phyloP scores from a whole-genome alignment of 2,329 filamentous ascomycete genomes.

The Trichoderma cornu-damae region DNA sequence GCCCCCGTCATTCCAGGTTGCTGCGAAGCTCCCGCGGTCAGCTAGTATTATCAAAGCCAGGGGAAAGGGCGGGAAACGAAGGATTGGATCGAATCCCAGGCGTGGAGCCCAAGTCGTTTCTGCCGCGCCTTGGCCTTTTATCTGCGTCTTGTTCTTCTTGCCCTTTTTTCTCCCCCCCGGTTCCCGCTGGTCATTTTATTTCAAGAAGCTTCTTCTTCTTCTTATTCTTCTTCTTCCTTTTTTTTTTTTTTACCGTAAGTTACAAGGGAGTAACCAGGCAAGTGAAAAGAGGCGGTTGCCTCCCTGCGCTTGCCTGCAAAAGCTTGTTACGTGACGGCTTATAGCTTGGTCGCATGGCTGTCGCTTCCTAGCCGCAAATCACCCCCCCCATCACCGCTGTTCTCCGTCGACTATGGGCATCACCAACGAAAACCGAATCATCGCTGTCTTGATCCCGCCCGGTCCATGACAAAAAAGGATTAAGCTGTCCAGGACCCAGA shows the following conservation, averaged over 20 bases:
- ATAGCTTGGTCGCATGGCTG: conserved; percentile 18
- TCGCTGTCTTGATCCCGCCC: conserved; percentile 18
- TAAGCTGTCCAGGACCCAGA: not conserved
- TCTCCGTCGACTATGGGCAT: conserved; percentile 25
- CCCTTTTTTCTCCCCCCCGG: conserved; percentile 8
- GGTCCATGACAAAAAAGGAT: conserved; percentile 19
- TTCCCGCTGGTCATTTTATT: conserved; percentile 10
- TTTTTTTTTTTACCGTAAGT: conserved; percentile 5
- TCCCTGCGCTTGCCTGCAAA: conserved; percentile 15
- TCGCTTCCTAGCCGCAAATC: conserved; percentile 8
- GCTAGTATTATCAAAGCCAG: conserved; percentile 10
- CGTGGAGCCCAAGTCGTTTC: not conserved
- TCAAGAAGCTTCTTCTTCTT: conserved; percentile 9
- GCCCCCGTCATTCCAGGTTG: conserved; percentile 10
- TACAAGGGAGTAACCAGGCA: conserved; percentile 9
- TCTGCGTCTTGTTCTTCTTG: conserved; percentile 9
- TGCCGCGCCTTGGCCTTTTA: conserved; percentile 6
- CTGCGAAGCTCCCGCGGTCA: conserved; percentile 2
- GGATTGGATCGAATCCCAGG: conserved; percentile 15
- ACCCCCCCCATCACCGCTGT: conserved; percentile 12
- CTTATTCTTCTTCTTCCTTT: conserved; percentile 12
- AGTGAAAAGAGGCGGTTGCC: conserved; percentile 8
- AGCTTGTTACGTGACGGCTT: conserved; percentile 4
- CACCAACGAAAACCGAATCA: conserved; percentile 21
- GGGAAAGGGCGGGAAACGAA: not conserved